phyloP scores from a whole-genome alignment of 2,329 filamentous ascomycete genomes.

The Sordariomycetes sp. region DNA sequence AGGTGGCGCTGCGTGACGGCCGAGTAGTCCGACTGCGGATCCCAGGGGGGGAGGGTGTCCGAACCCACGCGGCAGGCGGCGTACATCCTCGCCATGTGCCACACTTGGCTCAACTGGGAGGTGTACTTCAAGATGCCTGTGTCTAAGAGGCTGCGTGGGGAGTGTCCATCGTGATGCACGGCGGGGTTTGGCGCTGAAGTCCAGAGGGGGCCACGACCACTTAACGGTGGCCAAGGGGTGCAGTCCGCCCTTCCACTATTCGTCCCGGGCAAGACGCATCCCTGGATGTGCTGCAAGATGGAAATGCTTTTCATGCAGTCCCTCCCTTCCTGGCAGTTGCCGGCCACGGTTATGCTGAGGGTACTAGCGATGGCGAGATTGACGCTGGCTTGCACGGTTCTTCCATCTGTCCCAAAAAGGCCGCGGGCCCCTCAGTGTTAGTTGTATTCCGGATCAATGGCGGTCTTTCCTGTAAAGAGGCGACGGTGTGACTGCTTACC shows the following conservation, averaged over 20 bases:
- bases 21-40: conserved; percentile 38
- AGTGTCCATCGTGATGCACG: background rate
- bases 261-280: conserved; percentile 11
- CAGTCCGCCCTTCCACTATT: background rate
- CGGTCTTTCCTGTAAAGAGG: background rate
- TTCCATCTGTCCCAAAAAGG: conserved; percentile 11
- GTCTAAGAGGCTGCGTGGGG: conserved; percentile 11
- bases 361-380: conserved; percentile 13
- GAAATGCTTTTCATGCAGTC: conserved; percentile 29
- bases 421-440: background rate
- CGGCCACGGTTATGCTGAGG: conserved; percentile 12
- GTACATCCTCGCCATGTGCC: conserved; percentile 34
- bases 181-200: background rate
- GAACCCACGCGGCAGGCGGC: conserved; percentile 31
- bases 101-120: conserved; percentile 30
- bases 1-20: conserved; percentile 37
- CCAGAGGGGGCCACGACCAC: background rate
- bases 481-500: conserved; percentile 13
- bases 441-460: too few species aligned
- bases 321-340: conserved; percentile 11
- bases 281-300: conserved; percentile 29
- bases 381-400: conserved; percentile 12
- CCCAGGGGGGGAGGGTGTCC: conserved; percentile 27
- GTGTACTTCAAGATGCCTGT: conserved; percentile 33
- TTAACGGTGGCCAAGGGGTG: background rate